Evolutionary conservation across 2,329 filamentous ascomycete genomes (phyloP), one percentile per base, ranked within the genome.

Genomic region (Diaporthe longicolla): DNA sequence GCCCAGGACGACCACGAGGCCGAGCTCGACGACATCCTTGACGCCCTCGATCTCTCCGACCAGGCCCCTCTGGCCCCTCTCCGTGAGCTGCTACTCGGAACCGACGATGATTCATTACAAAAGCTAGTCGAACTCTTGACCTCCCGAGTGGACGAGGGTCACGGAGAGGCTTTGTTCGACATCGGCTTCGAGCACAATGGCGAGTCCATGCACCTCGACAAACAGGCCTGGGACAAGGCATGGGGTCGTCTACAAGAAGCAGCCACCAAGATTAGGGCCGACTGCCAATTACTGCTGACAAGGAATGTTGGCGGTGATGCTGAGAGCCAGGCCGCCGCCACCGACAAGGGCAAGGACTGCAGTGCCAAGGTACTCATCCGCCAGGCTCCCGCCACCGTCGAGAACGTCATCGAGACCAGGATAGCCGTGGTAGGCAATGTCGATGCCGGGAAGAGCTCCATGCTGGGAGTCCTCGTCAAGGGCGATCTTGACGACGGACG

Each of bases 341-440:
- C 85, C 74, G 86, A 87, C 73, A 95, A 94, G 79, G 91, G 94
- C 75, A 93, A 90, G 77, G 92, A 92, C 70, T 93, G 92, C 77
- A 93, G 91, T 76, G 95, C 95, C n/a, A 98, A 98, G 82, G 82
- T 98, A 66, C 89, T 98, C 79, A 89, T 98, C 75, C 91, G 97
- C 52, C 92, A 93, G 80, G 86, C 90, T 29, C 95, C 95, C 3
- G 85, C 88, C 26, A 93, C 89, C 17, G 90, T 94, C 7, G 95
- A 98, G 81, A 92, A 97, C 73, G 94, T 97, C 35, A 98, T 98
- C 75, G 97, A 99, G 87, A 98, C 96, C 13, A 87, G 97, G 78
- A 97, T 99, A 84, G 97, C 96, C 0, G 97, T 99, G 0, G 97
- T 99, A 10, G 97, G 97, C 65, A 99, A 99, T 85, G 94, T 99